Conservation (phyloP, 441 rosid species). For the Euphorbia celastroides region DNA sequence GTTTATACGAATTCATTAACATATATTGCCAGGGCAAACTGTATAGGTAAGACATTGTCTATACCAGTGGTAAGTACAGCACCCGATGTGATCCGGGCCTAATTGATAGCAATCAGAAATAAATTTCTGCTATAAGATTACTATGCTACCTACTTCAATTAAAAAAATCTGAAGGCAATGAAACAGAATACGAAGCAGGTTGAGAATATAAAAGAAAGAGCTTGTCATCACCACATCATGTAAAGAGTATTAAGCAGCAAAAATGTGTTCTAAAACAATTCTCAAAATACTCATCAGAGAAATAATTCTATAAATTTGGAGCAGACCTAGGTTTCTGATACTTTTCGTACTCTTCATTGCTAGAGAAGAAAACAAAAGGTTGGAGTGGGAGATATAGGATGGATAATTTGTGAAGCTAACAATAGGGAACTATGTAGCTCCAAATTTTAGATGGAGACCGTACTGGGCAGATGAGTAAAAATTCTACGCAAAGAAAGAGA, state of each 20-base stretch:
- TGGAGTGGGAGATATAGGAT: not conserved
- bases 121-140: not conserved
- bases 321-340: not conserved
- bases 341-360: not conserved
- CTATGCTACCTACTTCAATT: not conserved
- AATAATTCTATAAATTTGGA: not conserved
- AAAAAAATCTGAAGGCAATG: not conserved
- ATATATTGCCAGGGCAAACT: not conserved
- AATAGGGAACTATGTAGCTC: not conserved
- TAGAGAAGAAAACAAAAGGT: not conserved
- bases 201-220: not conserved
- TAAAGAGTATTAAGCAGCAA: too few relatives aligned
- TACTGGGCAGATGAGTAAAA: not conserved
- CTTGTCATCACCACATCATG: too few relatives aligned
- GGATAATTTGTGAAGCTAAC: not conserved
- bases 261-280: too few relatives aligned
- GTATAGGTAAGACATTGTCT: not conserved
- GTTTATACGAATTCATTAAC: not conserved
- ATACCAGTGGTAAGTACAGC: not conserved
- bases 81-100: not conserved
- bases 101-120: slow-evolving; percentile 1
- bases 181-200: not conserved
- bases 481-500: not conserved
- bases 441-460: not conserved
- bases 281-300: too few relatives aligned